Evolutionary conservation across 1,139 yeast genomes (phyloP).

Genomic region (Hansenula lynferdii): DNA sequence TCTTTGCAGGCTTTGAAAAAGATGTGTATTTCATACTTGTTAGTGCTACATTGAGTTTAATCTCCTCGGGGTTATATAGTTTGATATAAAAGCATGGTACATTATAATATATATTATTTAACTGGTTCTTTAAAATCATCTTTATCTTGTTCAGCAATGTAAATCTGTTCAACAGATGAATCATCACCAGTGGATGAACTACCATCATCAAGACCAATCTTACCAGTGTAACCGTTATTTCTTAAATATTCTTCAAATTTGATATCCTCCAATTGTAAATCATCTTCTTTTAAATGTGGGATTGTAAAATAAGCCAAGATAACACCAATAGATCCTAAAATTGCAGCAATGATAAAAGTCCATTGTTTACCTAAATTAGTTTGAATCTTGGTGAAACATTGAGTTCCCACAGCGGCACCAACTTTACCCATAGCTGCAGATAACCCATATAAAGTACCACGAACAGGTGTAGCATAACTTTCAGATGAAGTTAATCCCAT

Average conservation of each 20-base stretch:
- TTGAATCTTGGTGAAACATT: constrained; percentile 28
- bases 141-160: not conserved
- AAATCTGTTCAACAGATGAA: constrained; percentile 1
- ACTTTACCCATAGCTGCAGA: constrained; percentile 51
- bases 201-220: constrained; percentile 37
- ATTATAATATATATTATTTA: too few relatives aligned
- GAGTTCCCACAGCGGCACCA: constrained; percentile 47
- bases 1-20: not conserved
- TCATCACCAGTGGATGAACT: not conserved
- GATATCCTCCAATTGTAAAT: constrained; percentile 61
- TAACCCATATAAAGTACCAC: constrained; percentile 58
- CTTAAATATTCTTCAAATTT: constrained; percentile 57
- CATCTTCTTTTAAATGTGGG: constrained; percentile 65
- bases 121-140: not conserved
- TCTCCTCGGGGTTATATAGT: not conserved
- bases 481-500: constrained; percentile 68
- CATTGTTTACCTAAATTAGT: constrained; percentile 26
- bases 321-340: constrained; percentile 65
- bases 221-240: constrained; percentile 64
- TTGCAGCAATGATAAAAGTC: constrained; percentile 31
- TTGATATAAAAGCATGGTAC: too few relatives aligned
- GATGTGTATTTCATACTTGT: not conserved
- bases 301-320: constrained; percentile 54
- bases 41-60: not conserved
- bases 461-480: constrained; percentile 66